These are phyloP conservation scores for Sesbania bispinosa DNA, from an alignment of 306 rosid genomes.

Conservation along the genomic window DNA sequence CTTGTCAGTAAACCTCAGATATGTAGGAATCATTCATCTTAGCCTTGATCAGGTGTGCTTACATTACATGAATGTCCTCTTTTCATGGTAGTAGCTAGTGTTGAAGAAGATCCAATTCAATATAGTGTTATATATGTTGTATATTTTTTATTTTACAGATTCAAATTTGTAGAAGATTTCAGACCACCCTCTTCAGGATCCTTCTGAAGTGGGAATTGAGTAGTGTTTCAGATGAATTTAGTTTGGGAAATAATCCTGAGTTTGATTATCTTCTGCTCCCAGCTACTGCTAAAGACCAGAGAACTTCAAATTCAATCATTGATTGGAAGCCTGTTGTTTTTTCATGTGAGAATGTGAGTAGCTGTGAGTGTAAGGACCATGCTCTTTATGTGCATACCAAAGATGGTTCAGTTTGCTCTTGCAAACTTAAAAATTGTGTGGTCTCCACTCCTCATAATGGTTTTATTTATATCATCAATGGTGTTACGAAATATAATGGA, in stretches of 20 bases:
- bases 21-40: constrained; percentile 33
- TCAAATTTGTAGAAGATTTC: constrained; percentile 46
- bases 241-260: constrained; percentile 31
- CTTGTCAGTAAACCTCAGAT: constrained; percentile 33
- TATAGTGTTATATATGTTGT: not conserved
- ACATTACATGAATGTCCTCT: not conserved
- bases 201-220: constrained; percentile 27
- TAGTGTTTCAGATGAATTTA: constrained; percentile 21
- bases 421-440: constrained; percentile 54
- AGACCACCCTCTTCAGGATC: constrained; percentile 40
- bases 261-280: constrained; percentile 73
- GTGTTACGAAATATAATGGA: constrained; percentile 38
- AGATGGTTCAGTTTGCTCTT: constrained; percentile 48
- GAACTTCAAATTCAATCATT: constrained; percentile 17
- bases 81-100: not conserved
- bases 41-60: constrained; percentile 37
- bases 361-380: constrained; percentile 13
- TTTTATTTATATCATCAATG: constrained; percentile 40
- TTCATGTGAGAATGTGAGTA: constrained; percentile 17
- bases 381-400: constrained; percentile 25
- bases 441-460: constrained; percentile 58
- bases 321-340: constrained; percentile 42
- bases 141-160: constrained; percentile 39
- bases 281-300: constrained; percentile 25
- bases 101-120: not conserved